Evolutionary conservation across 208 protist genomes (phyloP).

Genomic region (Trypanosoma platydactyli): DNA sequence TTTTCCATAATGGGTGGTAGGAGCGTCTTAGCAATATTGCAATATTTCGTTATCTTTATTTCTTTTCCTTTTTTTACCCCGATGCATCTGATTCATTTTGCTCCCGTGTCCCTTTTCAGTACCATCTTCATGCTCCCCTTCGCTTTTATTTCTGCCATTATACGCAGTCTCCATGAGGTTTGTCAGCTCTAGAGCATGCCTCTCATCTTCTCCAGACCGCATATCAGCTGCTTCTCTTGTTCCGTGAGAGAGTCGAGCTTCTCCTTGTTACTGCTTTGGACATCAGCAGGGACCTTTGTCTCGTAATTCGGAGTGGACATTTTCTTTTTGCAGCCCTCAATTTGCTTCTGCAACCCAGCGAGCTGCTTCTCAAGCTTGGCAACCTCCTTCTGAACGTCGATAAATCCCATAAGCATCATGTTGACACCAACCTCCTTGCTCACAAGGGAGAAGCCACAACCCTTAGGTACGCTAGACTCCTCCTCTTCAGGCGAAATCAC

Average conservation of each 20-base stretch:
- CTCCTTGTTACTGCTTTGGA: slow-evolving; percentile 77
- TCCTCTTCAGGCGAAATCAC: slow-evolving; percentile 57
- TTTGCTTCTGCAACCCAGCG: slow-evolving; percentile 72
- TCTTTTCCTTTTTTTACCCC: no score
- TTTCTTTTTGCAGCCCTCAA: slow-evolving; percentile 85
- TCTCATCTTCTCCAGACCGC: slow-evolving; percentile 83
- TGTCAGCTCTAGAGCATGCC: slow-evolving; percentile 26
- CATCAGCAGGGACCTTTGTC: slow-evolving; percentile 85
- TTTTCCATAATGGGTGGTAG: no score
- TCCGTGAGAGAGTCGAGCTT: slow-evolving; percentile 72
- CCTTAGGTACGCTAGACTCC: slow-evolving; percentile 55
- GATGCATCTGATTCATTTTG: no score
- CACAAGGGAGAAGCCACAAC: slow-evolving; percentile 87
- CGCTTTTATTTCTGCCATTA: background rate
- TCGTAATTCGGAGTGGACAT: slow-evolving; percentile 90
- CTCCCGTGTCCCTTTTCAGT: no score
- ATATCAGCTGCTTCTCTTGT: slow-evolving; percentile 62
- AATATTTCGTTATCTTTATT: no score
- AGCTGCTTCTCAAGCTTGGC: slow-evolving; percentile 86
- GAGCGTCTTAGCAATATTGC: no score
- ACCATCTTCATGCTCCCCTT: background rate
- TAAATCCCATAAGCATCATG: slow-evolving; percentile 90
- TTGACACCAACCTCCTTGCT: slow-evolving; percentile 81
- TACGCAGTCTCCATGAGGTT: background rate
- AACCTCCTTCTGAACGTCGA: slow-evolving; percentile 91